phyloP scores from a whole-genome alignment of 2,329 filamentous ascomycete species.

The Aspergillus hortae region DNA sequence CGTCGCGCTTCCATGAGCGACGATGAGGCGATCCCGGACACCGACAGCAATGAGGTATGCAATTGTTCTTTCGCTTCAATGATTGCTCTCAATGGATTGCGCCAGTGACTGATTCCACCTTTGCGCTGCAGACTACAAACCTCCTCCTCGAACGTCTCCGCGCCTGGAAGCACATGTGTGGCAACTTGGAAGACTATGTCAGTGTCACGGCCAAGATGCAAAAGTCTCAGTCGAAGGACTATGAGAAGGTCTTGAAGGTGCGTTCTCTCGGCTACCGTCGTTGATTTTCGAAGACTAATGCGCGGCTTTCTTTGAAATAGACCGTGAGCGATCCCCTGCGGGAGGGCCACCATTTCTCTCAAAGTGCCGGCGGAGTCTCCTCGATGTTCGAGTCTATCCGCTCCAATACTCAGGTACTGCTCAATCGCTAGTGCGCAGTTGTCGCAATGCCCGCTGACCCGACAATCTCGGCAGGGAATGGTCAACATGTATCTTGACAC shows the following conservation, averaged over 20 bases:
- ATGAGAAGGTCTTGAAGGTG: slow-evolving; percentile 89
- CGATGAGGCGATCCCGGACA: slow-evolving; percentile 39
- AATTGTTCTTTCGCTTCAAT: not conserved
- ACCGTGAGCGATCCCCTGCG: slow-evolving; percentile 80
- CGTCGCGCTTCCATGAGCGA: slow-evolving; percentile 36
- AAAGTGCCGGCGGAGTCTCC: slow-evolving; percentile 79
- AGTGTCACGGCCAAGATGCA: slow-evolving; percentile 80
- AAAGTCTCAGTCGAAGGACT: slow-evolving; percentile 83
- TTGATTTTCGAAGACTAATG: slow-evolving; percentile 6
- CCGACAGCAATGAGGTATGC: slow-evolving; percentile 41
- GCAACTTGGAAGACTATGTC: slow-evolving; percentile 88
- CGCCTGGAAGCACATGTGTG: slow-evolving; percentile 94
- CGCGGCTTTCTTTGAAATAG: slow-evolving; percentile 39
- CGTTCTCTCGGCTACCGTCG: slow-evolving; percentile 6
- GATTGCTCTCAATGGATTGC: not conserved
- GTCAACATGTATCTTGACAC: slow-evolving; percentile 88
- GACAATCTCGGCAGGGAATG: slow-evolving; percentile 56
- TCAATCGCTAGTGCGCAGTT: not conserved
- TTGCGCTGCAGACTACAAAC: slow-evolving; percentile 60
- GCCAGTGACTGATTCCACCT: not conserved
- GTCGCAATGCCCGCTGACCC: not conserved
- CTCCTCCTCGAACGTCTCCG: slow-evolving; percentile 83
- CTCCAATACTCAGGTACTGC: slow-evolving; percentile 72
- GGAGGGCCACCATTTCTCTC: slow-evolving; percentile 91
- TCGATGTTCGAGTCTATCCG: slow-evolving; percentile 93